Evolutionary conservation across 129 eudicot species (phyloP), one percentile per base, ranked within the genome.

Genomic region (Chrysanthemum makinoi): DNA sequence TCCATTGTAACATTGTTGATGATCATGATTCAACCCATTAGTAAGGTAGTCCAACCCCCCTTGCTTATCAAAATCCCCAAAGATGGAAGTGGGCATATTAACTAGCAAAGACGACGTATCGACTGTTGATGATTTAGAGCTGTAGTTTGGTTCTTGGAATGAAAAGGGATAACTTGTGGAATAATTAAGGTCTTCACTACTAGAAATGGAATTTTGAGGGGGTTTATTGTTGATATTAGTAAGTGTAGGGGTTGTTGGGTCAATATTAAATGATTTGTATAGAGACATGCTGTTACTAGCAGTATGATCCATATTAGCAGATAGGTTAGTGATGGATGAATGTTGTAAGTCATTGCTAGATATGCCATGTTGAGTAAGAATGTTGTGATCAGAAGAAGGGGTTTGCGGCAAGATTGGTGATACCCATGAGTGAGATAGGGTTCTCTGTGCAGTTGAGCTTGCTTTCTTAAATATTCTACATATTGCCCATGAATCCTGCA

Each of bases 401-500:
- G 69, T 72, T 70, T 80, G 75, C 50, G 82, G 81, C 51, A 81
- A 60, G 47, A 78, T 66, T 61, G 92, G 86, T 28, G 96, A 84
- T 54, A 80, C 91, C 98, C 98, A 89, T 62, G 98, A 89, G 72
- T 87, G 89, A 68, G 96, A 83, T 22, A 83, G 70, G 9, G 95
- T 86, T 78, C 96, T 86, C 62, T 86, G 96, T 65, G 90, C 79
- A 39, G 78, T 77, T 12, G 98, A 84, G 93, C 75, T 89, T 43
- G 93, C 89, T 86, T 94, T 94, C 89, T 89, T 94, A 86, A 89
- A 94, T 54, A 94, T 94, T 77, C 94, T 94, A 74, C 98, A 94
- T 14, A 94, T 94, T 68, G 96, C 97, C 98, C 97, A 94, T 66
- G 93, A 86, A 67, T 94, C 98, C 98, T 94, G 90, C 81, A 82